A percentile compares a stretch with the other conserved stretches of the same genome.
Conservation (phyloP, 345 rosid genomes). For the Sisymbrium irio region DNA sequence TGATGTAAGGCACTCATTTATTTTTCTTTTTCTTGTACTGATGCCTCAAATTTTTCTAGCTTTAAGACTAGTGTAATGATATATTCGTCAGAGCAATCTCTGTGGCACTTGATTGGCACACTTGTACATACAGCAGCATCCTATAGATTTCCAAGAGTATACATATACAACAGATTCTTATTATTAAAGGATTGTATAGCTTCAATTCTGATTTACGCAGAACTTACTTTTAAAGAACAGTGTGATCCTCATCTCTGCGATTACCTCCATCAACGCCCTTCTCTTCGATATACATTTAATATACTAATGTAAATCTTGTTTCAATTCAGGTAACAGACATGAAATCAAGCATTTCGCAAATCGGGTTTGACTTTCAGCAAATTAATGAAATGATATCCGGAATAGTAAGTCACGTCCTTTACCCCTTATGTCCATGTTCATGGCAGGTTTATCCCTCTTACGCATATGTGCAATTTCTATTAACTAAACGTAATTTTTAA, state of each 20-base stretch:
- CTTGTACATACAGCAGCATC: not conserved
- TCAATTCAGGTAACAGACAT: conserved; percentile 61
- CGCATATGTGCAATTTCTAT: not conserved
- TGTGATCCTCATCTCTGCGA: not conserved
- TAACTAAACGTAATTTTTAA: not conserved
- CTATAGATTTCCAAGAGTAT: not conserved
- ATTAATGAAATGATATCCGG: conserved; percentile 74
- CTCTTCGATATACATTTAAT: not conserved
- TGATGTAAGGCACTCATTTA: conserved; percentile 43
- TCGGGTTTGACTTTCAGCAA: conserved; percentile 66
- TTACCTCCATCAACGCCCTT: not conserved
- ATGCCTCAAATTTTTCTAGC: not conserved
- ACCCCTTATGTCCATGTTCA: not conserved
- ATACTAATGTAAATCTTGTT: conserved; percentile 22
- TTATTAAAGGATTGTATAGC: not conserved
- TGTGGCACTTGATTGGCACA: not conserved
- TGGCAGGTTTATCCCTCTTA: not conserved
- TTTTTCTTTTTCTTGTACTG: not conserved
- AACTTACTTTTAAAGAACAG: not conserved
- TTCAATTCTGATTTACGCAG: not conserved
- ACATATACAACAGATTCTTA: too few relatives aligned
- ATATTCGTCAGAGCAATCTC: not conserved
- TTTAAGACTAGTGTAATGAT: not conserved
- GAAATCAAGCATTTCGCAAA: conserved; percentile 71
- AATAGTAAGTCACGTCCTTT: conserved; percentile 54